Evolutionary conservation across 495 filamentous ascomycete species (phyloP).

Genomic region (Sordaria brevicollis): DNA sequence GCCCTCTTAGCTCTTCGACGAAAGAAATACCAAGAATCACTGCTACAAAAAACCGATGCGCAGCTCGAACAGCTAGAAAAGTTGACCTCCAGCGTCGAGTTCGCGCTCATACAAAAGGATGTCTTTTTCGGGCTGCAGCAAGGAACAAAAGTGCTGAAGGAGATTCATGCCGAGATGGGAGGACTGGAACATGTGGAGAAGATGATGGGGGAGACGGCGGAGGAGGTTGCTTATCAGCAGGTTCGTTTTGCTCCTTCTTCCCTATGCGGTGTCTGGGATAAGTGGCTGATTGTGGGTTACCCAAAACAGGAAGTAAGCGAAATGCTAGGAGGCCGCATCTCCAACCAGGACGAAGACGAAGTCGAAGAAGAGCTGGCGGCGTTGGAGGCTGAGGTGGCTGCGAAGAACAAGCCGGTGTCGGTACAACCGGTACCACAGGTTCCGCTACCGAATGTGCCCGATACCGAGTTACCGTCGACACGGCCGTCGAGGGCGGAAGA

Average conservation of each 20-base stretch:
- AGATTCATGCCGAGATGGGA: slow-evolving; percentile 94
- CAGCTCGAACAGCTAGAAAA: slow-evolving; percentile 84
- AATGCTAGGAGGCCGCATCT: slow-evolving; percentile 76
- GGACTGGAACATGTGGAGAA: slow-evolving; percentile 87
- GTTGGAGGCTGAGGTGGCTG: slow-evolving; percentile 54
- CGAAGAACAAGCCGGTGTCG: not conserved
- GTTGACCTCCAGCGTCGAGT: slow-evolving; percentile 76
- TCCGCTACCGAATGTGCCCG: slow-evolving; percentile 51
- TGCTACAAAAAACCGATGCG: slow-evolving; percentile 80
- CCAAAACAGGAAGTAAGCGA: slow-evolving; percentile 73
- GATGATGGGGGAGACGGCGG: slow-evolving; percentile 82
- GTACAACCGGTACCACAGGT: slow-evolving; percentile 6
- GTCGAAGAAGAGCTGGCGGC: slow-evolving; percentile 89
- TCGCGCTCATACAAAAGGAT: slow-evolving; percentile 91
- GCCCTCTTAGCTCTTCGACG: slow-evolving; percentile 84
- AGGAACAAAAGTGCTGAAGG: slow-evolving; percentile 77
- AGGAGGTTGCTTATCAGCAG: slow-evolving; percentile 80
- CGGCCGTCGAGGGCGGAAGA: slow-evolving; percentile 12
- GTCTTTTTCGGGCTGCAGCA: slow-evolving; percentile 86
- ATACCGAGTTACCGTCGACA: slow-evolving; percentile 27
- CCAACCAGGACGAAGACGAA: slow-evolving; percentile 91
- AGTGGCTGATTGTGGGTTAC: no score
- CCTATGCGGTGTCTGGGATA: no score
- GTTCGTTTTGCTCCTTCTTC: slow-evolving; percentile 30
- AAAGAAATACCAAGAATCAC: slow-evolving; percentile 93